Evolutionary conservation across 306 rosid species (phyloP).

Genomic region (Purshia tridentata): DNA sequence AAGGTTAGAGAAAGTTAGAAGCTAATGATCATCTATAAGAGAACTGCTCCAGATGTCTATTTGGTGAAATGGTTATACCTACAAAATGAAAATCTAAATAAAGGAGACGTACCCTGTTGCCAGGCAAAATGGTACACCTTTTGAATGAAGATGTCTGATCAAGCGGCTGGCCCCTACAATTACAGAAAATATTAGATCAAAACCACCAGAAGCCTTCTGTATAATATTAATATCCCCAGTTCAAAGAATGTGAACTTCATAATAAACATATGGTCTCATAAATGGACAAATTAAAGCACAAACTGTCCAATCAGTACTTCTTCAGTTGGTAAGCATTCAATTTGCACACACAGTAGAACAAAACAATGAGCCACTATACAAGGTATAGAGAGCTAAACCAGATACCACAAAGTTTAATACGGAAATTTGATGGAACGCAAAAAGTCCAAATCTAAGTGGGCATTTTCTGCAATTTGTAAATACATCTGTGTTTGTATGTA

Average conservation of each 20-base stretch:
- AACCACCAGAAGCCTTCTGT: not conserved
- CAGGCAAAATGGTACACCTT: constrained; percentile 69
- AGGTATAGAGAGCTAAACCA: not conserved
- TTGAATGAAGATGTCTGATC: constrained; percentile 71
- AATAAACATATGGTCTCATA: constrained; percentile 2
- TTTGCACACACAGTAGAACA: not conserved
- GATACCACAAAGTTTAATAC: not conserved
- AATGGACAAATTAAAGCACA: not conserved
- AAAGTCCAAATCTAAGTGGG: not conserved
- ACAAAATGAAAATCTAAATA: not conserved
- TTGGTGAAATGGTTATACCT: not conserved
- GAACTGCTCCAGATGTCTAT: constrained; percentile 17
- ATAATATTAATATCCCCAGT: not conserved
- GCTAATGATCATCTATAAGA: not conserved
- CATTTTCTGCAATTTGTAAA: not conserved
- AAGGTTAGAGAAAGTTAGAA: not conserved
- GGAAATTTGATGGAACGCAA: not conserved
- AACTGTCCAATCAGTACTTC: not conserved
- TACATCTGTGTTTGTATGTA: not conserved
- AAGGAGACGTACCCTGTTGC: constrained; percentile 73
- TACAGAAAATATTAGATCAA: not conserved
- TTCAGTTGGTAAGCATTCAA: not conserved
- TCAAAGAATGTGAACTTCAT: not conserved
- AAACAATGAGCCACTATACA: not conserved
- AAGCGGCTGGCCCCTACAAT: constrained; percentile 70